phyloP scores from a whole-genome alignment of 106 monocot species.

The Vanilla planifolia region DNA sequence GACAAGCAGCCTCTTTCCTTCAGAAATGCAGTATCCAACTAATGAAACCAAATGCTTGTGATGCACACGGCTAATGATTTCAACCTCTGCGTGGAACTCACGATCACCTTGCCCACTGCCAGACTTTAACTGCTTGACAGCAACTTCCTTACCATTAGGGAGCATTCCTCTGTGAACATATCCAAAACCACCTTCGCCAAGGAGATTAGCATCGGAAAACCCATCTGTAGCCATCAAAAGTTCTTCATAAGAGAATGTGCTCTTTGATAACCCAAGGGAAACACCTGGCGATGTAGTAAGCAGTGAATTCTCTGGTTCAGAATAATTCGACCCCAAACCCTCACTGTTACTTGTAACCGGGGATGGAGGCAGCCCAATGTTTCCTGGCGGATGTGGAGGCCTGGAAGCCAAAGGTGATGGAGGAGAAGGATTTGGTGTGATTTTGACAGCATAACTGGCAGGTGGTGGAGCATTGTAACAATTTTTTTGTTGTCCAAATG shows the following conservation, averaged over 20 bases:
- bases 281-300: slow-evolving; percentile 21
- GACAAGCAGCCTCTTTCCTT: slow-evolving; percentile 32
- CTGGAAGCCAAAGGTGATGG: slow-evolving; percentile 12
- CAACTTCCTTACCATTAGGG: slow-evolving; percentile 38
- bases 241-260: slow-evolving; percentile 30
- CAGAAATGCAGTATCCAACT: slow-evolving; percentile 45
- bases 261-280: slow-evolving; percentile 19
- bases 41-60: slow-evolving; percentile 44
- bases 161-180: slow-evolving; percentile 41
- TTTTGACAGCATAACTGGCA: slow-evolving; percentile 22
- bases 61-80: slow-evolving; percentile 50
- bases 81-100: slow-evolving; percentile 55
- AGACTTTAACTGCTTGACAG: slow-evolving; percentile 36
- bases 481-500: slow-evolving; percentile 16
- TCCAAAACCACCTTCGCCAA: slow-evolving; percentile 40
- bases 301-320: slow-evolving; percentile 13
- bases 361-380: slow-evolving; percentile 4
- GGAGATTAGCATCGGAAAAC: slow-evolving; percentile 36
- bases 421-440: slow-evolving; percentile 23
- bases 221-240: slow-evolving; percentile 30
- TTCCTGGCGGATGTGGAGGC: slow-evolving; percentile 7
- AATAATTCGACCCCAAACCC: slow-evolving; percentile 24
- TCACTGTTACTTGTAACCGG: slow-evolving; percentile 15
- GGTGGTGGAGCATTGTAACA: slow-evolving; percentile 43
- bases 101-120: slow-evolving; percentile 56